Conservation (phyloP, 306 rosid genomes). For the Pterocarpus santalinus region DNA sequence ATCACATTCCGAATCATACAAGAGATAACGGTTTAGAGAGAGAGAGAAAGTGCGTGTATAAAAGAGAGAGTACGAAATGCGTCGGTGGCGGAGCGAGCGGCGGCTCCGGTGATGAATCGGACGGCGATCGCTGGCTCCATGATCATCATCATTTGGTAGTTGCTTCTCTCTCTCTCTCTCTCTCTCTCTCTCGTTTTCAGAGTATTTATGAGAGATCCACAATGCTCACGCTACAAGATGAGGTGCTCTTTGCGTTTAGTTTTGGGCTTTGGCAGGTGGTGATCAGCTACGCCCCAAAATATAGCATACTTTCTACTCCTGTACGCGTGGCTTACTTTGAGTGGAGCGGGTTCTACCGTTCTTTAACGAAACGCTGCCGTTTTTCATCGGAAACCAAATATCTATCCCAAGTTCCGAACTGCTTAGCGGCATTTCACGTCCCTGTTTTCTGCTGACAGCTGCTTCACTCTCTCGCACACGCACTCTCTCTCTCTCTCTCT, state of each 20-base stretch:
- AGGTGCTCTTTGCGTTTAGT: slow-evolving; percentile 46
- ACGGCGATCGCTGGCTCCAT: slow-evolving; percentile 80
- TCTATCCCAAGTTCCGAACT: background rate
- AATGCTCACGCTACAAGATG: slow-evolving; percentile 52
- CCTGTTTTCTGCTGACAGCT: background rate
- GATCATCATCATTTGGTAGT: slow-evolving; percentile 52
- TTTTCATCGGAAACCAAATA: too few relatives aligned
- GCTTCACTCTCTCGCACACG: background rate
- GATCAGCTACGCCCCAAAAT: slow-evolving; percentile 3
- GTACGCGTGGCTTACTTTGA: background rate
- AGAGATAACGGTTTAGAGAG: slow-evolving; percentile 2
- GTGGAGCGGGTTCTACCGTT: background rate
- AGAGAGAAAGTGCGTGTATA: background rate
- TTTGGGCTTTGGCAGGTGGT: background rate
- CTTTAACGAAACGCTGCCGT: background rate
- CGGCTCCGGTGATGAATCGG: slow-evolving; percentile 64
- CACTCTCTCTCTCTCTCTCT: background rate
- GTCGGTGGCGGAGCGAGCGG: slow-evolving; percentile 59
- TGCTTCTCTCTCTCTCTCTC: background rate
- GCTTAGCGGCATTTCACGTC: background rate
- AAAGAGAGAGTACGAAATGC: slow-evolving; percentile 51
- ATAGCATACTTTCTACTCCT: background rate
- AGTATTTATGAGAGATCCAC: slow-evolving; percentile 37
- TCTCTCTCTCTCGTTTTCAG: background rate
- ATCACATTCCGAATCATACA: background rate